These are phyloP conservation scores for Sarocladiaceae sp. DNA, from an alignment of 2,329 filamentous ascomycete genomes.

Conservation along the genomic window DNA sequence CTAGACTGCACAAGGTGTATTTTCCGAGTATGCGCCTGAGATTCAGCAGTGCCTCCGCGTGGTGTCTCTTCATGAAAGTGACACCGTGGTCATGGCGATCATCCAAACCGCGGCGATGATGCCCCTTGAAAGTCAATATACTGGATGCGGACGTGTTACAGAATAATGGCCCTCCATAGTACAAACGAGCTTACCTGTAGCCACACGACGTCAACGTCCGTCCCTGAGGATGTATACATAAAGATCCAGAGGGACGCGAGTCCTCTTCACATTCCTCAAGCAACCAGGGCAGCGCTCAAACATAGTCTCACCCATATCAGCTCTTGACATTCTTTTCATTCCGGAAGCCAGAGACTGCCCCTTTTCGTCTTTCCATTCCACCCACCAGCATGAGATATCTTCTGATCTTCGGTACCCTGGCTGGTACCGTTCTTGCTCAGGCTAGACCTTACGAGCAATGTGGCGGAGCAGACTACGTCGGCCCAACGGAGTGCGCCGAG, in stretches of 20 bases:
- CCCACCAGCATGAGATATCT: constrained; percentile 4
- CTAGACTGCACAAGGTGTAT: too few species aligned
- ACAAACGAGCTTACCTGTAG: not conserved
- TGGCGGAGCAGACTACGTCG: constrained; percentile 19
- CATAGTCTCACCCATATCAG: not conserved
- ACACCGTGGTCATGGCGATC: too few species aligned
- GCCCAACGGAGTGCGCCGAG: constrained; percentile 18
- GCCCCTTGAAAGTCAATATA: too few species aligned
- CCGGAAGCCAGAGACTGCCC: too few species aligned
- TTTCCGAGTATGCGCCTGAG: not conserved
- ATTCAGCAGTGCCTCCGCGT: not conserved
- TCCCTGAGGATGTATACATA: not conserved
- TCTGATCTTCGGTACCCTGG: constrained; percentile 8
- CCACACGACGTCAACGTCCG: not conserved
- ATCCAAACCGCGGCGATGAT: too few species aligned
- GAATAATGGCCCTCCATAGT: not conserved
- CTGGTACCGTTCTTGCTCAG: constrained; percentile 7
- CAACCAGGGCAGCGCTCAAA: constrained; percentile 5
- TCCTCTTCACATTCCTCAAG: not conserved
- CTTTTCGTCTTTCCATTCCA: constrained; percentile 2
- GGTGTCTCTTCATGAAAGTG: too few species aligned
- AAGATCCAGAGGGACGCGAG: not conserved
- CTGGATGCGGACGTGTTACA: not conserved
- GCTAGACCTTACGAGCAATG: constrained; percentile 16
- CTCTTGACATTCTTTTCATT: not conserved